Evolutionary conservation across 2,329 filamentous ascomycete genomes (phyloP).

Genomic region (Falciphora oryzae): DNA sequence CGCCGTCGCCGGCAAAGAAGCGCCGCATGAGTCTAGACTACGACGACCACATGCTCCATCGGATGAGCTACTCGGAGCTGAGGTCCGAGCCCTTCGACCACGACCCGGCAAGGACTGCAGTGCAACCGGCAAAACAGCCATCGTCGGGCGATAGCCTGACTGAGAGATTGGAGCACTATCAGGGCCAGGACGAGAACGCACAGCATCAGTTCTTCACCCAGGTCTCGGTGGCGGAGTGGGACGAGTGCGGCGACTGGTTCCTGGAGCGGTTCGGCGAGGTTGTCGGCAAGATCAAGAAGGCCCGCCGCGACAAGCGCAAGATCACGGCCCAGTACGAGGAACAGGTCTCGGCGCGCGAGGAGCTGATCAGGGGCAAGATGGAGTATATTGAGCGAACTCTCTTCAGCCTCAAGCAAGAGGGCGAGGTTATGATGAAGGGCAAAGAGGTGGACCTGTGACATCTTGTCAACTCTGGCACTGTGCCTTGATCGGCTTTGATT

Average conservation of each 20-base stretch:
- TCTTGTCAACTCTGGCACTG: too few species aligned
- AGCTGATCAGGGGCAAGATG: conserved; percentile 45
- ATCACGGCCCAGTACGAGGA: conserved; percentile 46
- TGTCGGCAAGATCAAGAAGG: conserved; percentile 40
- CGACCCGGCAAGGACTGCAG: conserved; percentile 44
- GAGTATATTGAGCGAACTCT: conserved; percentile 51
- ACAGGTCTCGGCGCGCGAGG: conserved; percentile 49
- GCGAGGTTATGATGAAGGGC: conserved; percentile 48
- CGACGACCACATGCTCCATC: conserved; percentile 46
- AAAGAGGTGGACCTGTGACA: conserved; percentile 27
- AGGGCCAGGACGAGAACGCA: conserved; percentile 32
- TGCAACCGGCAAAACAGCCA: conserved; percentile 22
- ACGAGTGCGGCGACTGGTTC: conserved; percentile 55
- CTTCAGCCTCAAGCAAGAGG: conserved; percentile 49
- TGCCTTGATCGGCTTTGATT: too few species aligned
- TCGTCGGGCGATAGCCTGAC: conserved; percentile 35
- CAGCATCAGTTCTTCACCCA: conserved; percentile 46
- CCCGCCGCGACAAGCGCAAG: conserved; percentile 43
- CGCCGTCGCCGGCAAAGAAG: conserved; percentile 28
- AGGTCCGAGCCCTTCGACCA: conserved; percentile 50
- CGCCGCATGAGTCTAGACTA: conserved; percentile 46
- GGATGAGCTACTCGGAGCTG: conserved; percentile 48
- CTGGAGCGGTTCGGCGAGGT: conserved; percentile 46
- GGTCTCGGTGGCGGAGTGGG: conserved; percentile 53
- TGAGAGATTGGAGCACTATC: conserved; percentile 45